Conservation (phyloP, 2,329 filamentous ascomycete genomes). For the Xylariaceae sp. region DNA sequence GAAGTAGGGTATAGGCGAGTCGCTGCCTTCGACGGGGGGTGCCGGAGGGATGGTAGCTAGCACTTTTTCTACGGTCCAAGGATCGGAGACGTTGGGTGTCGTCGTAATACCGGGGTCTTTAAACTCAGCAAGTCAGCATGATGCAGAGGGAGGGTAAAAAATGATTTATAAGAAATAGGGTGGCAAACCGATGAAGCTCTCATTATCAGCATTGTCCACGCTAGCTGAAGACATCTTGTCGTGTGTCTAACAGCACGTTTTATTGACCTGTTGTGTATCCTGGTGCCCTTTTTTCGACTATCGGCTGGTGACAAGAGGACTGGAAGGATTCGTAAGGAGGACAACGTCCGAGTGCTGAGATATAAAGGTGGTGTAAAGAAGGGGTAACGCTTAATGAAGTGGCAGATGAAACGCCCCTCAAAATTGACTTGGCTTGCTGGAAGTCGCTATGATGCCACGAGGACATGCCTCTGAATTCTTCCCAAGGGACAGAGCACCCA, state of each 20-base stretch:
- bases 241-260: neutral
- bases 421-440: too few species aligned
- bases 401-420: too few species aligned
- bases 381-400: too few species aligned
- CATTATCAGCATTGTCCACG: neutral
- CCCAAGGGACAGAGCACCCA: too few species aligned
- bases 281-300: neutral
- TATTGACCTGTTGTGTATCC: too few species aligned
- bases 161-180: neutral
- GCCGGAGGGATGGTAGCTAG: constrained; percentile 57
- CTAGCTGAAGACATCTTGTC: constrained; percentile 13
- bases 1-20: constrained; percentile 84
- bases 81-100: constrained; percentile 38
- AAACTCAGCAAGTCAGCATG: neutral
- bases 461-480: too few species aligned
- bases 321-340: neutral
- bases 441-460: too few species aligned
- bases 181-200: constrained; percentile 13
- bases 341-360: neutral
- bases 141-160: neutral
- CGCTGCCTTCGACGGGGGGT: constrained; percentile 53
- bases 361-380: too few species aligned
- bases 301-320: neutral
- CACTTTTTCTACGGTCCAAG: constrained; percentile 57
- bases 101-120: constrained; percentile 34